A percentile compares a stretch with the other conserved stretches of the same genome.
phyloP scores from a whole-genome alignment of 176 grass and related monocot species.

The Olyra latifolia region DNA sequence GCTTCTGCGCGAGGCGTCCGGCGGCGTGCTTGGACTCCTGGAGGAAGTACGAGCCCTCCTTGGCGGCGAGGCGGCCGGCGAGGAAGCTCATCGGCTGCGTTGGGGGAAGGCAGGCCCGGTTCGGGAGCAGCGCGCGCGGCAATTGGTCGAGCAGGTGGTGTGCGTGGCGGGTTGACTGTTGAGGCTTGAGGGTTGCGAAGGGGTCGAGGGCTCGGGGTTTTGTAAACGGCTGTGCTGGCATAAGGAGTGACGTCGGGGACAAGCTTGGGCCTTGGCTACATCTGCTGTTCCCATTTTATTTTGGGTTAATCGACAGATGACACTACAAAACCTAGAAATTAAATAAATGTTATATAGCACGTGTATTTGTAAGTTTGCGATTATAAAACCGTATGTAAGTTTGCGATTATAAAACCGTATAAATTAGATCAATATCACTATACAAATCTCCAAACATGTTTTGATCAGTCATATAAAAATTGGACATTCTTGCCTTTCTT shows the following conservation, averaged over 20 bases:
- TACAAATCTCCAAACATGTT: too few relatives aligned
- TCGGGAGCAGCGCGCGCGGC: neutral
- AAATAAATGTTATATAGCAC: too few relatives aligned
- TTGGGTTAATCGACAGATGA: too few relatives aligned
- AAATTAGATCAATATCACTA: too few relatives aligned
- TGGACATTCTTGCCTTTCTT: too few relatives aligned
- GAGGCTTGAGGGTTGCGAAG: neutral
- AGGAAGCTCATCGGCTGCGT: constrained; percentile 77
- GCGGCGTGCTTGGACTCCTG: constrained; percentile 76
- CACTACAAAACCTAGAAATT: too few relatives aligned
- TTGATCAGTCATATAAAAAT: too few relatives aligned
- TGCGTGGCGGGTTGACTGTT: neutral
- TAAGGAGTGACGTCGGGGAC: constrained; percentile 26
- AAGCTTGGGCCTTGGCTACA: neutral
- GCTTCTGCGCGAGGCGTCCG: constrained; percentile 67
- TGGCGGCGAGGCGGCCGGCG: constrained; percentile 70
- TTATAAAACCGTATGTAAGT: too few relatives aligned
- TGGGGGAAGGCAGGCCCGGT: neutral
- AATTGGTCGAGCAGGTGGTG: constrained; percentile 45
- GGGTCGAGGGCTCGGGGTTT: neutral
- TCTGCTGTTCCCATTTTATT: neutral
- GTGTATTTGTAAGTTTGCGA: too few relatives aligned
- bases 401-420: too few relatives aligned
- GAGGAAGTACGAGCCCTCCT: constrained; percentile 83
- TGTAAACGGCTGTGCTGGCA: neutral